phyloP scores from a whole-genome alignment of 2,329 filamentous ascomycete species.

The Cryphonectria japonica region DNA sequence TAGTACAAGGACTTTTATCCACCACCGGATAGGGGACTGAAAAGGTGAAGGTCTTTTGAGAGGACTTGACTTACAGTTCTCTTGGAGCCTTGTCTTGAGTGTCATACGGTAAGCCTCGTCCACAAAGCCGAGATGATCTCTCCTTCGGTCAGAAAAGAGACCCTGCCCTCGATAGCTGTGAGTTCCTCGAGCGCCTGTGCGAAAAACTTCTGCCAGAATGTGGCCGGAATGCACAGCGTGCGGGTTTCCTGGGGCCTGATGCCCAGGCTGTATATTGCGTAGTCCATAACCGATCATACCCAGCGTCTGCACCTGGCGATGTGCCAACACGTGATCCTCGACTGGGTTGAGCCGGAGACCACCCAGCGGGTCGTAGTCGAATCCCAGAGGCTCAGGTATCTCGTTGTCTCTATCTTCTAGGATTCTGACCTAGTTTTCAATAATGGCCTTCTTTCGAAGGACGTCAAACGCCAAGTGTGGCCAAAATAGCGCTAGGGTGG shows the following conservation, averaged over 20 bases:
- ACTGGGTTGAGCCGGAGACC: too few relatives aligned
- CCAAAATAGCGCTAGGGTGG: too few relatives aligned
- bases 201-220: neutral
- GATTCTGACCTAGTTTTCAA: too few relatives aligned
- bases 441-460: too few relatives aligned
- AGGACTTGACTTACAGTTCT: neutral
- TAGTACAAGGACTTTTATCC: neutral
- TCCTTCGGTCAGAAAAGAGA: neutral
- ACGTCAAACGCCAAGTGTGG: too few relatives aligned
- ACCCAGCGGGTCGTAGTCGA: too few relatives aligned
- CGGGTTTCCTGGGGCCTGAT: neutral
- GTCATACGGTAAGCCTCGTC: neutral
- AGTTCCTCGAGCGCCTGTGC: neutral
- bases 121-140: neutral
- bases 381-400: too few relatives aligned
- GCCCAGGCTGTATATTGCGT: neutral
- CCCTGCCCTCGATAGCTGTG: neutral
- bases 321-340: too few relatives aligned
- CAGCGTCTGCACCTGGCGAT: too few relatives aligned
- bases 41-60: neutral
- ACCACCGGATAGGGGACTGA: neutral
- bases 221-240: neutral
- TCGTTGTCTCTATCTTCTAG: too few relatives aligned
- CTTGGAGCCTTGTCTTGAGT: neutral
- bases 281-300: neutral